Conservation (phyloP, 2,329 filamentous ascomycete genomes). For the Cordyceps cicadae region DNA sequence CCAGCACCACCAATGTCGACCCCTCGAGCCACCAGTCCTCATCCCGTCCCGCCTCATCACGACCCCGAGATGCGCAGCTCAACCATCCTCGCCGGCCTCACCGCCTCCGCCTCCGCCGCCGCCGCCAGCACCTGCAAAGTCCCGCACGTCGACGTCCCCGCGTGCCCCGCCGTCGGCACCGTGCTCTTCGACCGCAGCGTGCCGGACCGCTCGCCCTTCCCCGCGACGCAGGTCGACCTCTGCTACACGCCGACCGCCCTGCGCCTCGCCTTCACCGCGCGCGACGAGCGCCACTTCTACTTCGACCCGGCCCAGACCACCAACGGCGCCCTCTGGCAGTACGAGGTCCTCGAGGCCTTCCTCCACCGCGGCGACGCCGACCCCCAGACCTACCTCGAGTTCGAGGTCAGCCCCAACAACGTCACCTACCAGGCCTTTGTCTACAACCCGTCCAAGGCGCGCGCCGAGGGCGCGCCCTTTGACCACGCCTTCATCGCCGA, state of each 20-base stretch:
- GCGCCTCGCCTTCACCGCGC: slow-evolving; percentile 35
- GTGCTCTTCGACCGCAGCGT: slow-evolving; percentile 34
- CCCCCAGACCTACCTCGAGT: slow-evolving; percentile 42
- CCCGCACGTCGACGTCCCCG: slow-evolving; percentile 29
- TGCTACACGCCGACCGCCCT: slow-evolving; percentile 37
- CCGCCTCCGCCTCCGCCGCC: slow-evolving; percentile 1
- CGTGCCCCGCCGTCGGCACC: slow-evolving; percentile 29
- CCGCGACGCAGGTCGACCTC: slow-evolving; percentile 35
- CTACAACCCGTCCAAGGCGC: slow-evolving; percentile 41
- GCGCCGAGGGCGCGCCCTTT: slow-evolving; percentile 32
- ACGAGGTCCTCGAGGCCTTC: slow-evolving; percentile 45
- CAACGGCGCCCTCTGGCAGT: slow-evolving; percentile 40
- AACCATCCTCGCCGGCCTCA: slow-evolving; percentile 1
- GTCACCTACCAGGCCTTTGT: slow-evolving; percentile 43
- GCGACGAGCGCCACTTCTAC: slow-evolving; percentile 38
- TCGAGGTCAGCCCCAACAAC: slow-evolving; percentile 43
- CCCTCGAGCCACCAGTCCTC: too few species aligned
- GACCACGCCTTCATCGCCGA: slow-evolving; percentile 35
- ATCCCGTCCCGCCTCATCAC: not conserved
- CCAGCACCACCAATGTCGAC: not conserved
- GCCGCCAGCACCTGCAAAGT: slow-evolving; percentile 11
- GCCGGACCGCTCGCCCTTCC: slow-evolving; percentile 32
- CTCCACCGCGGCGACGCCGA: slow-evolving; percentile 36
- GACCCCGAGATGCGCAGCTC: slow-evolving; percentile 1
- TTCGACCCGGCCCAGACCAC: slow-evolving; percentile 34